Evolutionary conservation across 1,284 basidiomycete genomes (phyloP), one percentile per base, ranked within the genome.

Genomic region (Cryptococcus jaspeensis): DNA sequence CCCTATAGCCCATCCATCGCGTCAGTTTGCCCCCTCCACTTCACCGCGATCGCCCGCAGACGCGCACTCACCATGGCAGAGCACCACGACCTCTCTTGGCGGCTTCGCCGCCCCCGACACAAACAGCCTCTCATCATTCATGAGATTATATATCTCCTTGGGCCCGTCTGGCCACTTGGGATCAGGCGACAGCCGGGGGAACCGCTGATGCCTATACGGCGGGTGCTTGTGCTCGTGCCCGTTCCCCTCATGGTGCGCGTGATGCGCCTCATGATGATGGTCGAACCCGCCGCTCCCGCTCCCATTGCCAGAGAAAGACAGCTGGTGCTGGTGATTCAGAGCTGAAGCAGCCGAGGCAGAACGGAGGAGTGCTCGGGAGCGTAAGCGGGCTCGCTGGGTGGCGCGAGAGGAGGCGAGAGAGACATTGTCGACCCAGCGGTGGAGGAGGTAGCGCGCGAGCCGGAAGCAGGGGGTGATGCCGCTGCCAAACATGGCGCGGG

Each of bases 11-110:
- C 2, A 20, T 2, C 5, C n/a, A 35, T 20, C 8, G 2, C 22
- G 22, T 56, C 38, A 50, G 54, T 22, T 39, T 18, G 4, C 23
- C 22, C 48, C 32, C 38, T 1, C 28, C 43, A 38, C 28, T 9
- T 32, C 28, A n/a, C 28, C 28, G 28, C 28, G 4, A 32, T 32
- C 28, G 28, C 28, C 28, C 45, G 38, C 23, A n/a, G n/a, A 22
- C 40, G 28, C 3, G 4, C 16, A 76, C 84, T 73, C 72, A 92
- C 93, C 93, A 78, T 99, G 95, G 69, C 92, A 98, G 15, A 99
- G 82, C 0, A 96, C 92, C 61, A 99, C 89, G 3, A 93, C 92
- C 74, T 92, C 85, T 13, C 90, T 83, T 0, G 95, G 95, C 6
- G 83, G 83, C 56, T 90, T 83, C 23, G 91, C 68, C 1, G 88